A percentile compares a stretch with the other conserved stretches of the same genome.
phyloP scores from a whole-genome alignment of 2,329 filamentous ascomycete species.

The Lasiodiplodia sp. region DNA sequence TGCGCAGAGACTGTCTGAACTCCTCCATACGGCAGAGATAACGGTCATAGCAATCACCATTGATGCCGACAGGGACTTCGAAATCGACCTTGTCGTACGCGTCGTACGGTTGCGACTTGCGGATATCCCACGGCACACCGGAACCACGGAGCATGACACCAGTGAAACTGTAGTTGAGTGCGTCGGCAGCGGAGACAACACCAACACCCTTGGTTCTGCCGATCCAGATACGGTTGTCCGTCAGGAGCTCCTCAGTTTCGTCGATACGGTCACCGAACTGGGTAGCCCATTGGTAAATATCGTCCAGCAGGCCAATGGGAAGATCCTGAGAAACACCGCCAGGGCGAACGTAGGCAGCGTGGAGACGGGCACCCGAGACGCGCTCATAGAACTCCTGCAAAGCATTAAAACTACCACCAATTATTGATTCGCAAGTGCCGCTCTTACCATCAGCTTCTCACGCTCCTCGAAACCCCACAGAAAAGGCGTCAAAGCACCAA shows the following conservation, averaged over 20 bases:
- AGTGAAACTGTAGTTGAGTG: constrained; percentile 95
- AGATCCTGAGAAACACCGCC: constrained; percentile 97
- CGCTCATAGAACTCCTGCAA: constrained; percentile 97
- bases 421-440: constrained; percentile 2
- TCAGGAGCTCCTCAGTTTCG: constrained; percentile 97
- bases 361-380: constrained; percentile 95
- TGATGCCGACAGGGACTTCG: constrained; percentile 93
- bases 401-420: constrained; percentile 11
- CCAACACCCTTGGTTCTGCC: constrained; percentile 89
- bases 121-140: constrained; percentile 93
- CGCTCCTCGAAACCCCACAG: constrained; percentile 99
- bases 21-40: constrained; percentile 99
- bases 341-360: constrained; percentile 95
- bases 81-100: constrained; percentile 98
- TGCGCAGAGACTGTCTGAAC: constrained; percentile 96
- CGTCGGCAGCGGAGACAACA: constrained; percentile 88
- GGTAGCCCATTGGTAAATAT: constrained; percentile 99
- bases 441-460: constrained; percentile 97
- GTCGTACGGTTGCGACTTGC: constrained; percentile 96
- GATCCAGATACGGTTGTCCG: constrained; percentile 99
- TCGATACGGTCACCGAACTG: constrained; percentile 99
- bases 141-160: constrained; percentile 98
- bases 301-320: constrained; percentile 90
- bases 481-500: constrained; percentile 97
- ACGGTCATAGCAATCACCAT: constrained; percentile 98